These are phyloP conservation scores for Ustilago tritici DNA, from an alignment of 1,284 basidiomycete species.

Conservation along the genomic window DNA sequence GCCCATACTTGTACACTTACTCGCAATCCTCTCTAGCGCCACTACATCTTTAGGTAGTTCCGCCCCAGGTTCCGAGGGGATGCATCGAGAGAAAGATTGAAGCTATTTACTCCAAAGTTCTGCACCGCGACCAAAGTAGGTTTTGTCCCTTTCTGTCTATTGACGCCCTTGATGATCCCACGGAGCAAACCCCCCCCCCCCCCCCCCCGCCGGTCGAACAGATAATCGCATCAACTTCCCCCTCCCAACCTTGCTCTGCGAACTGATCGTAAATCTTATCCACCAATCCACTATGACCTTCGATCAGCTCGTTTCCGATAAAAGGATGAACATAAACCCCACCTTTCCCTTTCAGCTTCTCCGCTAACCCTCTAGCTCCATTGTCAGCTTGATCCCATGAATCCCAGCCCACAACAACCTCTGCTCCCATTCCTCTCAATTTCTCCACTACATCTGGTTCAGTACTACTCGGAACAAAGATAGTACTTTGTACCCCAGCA, in stretches of 20 bases:
- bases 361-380: constrained; percentile 35
- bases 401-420: constrained; percentile 35
- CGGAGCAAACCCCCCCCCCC: constrained; percentile 40
- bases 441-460: constrained; percentile 44
- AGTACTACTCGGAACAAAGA: constrained; percentile 58
- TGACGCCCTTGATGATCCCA: constrained; percentile 27
- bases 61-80: not conserved
- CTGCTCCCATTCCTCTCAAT: constrained; percentile 49
- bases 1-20: constrained; percentile 65
- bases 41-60: constrained; percentile 21
- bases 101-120: constrained; percentile 55
- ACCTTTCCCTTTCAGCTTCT: constrained; percentile 5
- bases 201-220: constrained; percentile 43
- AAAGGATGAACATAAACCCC: constrained; percentile 65
- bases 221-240: constrained; percentile 22
- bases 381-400: constrained; percentile 46
- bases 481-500: constrained; percentile 56
- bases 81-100: constrained; percentile 43
- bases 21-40: constrained; percentile 44
- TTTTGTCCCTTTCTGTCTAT: not conserved
- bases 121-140: constrained; percentile 51
- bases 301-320: constrained; percentile 57
- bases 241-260: not conserved
- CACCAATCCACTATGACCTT: constrained; percentile 59
- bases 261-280: constrained; percentile 33